Percentiles rank a stretch among this genome's conserved stretches.
Evolutionary conservation across 805 yeast genomes (phyloP).

Genomic region (Kluyveromyces siamensis): DNA sequence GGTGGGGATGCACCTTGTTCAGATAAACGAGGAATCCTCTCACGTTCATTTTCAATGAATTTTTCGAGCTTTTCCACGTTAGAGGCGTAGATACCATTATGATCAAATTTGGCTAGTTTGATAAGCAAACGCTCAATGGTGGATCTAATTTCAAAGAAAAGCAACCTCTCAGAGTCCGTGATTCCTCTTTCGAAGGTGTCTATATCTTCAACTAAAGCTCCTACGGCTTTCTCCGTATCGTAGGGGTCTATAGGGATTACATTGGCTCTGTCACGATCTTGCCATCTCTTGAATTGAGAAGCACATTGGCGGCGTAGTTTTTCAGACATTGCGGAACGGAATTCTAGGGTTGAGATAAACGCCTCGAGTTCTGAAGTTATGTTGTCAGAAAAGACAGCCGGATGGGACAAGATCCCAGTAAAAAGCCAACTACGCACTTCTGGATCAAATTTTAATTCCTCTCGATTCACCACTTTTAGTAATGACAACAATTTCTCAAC

Average conservation of each 20-base stretch:
- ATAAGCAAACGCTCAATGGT: background rate
- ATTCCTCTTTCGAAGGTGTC: background rate
- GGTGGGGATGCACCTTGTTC: background rate
- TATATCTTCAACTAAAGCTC: background rate
- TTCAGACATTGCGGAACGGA: constrained; percentile 1
- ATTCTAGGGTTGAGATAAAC: background rate
- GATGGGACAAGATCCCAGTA: background rate
- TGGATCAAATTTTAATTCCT: background rate
- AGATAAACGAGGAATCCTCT: background rate
- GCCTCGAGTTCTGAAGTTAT: background rate
- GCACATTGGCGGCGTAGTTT: background rate
- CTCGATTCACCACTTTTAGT: background rate
- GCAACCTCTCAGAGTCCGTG: background rate
- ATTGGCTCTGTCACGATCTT: background rate
- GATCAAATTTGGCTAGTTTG: background rate
- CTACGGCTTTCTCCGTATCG: background rate
- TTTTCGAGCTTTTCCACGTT: background rate
- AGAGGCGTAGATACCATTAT: background rate
- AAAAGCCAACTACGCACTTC: background rate
- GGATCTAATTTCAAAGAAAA: background rate
- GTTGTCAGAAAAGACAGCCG: background rate
- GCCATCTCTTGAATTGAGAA: background rate
- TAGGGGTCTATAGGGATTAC: background rate
- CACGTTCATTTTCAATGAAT: background rate
- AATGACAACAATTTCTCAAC: background rate